These are phyloP conservation scores for Didymella pinodella DNA, from an alignment of 2,329 filamentous ascomycete species.

Conservation along the genomic window DNA sequence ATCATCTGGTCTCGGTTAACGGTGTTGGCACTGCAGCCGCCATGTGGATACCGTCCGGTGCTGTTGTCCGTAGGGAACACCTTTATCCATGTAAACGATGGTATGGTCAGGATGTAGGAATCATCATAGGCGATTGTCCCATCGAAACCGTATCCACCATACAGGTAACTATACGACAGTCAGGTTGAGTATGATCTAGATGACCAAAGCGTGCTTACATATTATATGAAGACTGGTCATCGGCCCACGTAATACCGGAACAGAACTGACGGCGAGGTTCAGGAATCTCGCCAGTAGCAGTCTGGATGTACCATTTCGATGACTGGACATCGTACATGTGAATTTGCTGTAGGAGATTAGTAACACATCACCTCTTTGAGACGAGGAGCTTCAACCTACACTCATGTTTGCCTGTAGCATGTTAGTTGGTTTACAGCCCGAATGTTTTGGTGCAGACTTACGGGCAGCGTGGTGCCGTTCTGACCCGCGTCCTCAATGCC, in stretches of 20 bases:
- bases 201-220: constrained; percentile 55
- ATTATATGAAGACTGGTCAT: constrained; percentile 69
- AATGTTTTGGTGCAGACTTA: constrained; percentile 12
- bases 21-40: constrained; percentile 65
- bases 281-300: constrained; percentile 63
- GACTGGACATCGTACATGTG: constrained; percentile 68
- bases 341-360: constrained; percentile 53
- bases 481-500: constrained; percentile 60
- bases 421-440: background rate
- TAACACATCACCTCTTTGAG: background rate
- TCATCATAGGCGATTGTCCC: constrained; percentile 65
- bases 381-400: constrained; percentile 26
- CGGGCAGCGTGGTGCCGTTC: constrained; percentile 57
- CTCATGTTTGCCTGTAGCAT: constrained; percentile 46
- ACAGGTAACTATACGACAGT: constrained; percentile 61
- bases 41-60: constrained; percentile 57
- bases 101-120: constrained; percentile 68
- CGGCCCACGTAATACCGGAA: constrained; percentile 66
- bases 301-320: constrained; percentile 68
- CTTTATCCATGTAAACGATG: constrained; percentile 70
- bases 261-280: constrained; percentile 66
- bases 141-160: constrained; percentile 64
- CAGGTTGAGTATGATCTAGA: background rate
- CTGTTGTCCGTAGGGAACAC: constrained; percentile 57
- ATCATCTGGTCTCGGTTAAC: constrained; percentile 67